A percentile compares a stretch with the other conserved stretches of the same genome.
Evolutionary conservation across 768 basidiomycete genomes (phyloP).

Genomic region (Leccinellum rugosiceps): DNA sequence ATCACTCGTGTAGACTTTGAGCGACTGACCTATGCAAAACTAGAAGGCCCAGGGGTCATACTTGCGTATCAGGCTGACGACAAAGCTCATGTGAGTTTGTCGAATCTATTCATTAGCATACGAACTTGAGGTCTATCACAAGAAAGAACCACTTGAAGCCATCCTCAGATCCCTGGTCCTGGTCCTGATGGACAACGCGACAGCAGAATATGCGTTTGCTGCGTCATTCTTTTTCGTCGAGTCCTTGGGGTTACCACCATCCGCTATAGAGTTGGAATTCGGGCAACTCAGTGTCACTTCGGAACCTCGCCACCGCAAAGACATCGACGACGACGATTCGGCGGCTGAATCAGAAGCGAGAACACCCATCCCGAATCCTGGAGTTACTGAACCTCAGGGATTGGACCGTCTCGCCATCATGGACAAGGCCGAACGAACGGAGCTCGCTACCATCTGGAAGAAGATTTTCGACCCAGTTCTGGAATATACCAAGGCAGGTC

Average conservation of each 20-base stretch:
- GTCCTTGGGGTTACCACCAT: slow-evolving; percentile 22
- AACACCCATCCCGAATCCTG: slow-evolving; percentile 26
- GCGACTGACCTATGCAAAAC: slow-evolving; percentile 62
- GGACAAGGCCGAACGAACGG: slow-evolving; percentile 59
- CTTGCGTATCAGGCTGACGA: slow-evolving; percentile 89
- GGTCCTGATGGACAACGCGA: slow-evolving; percentile 93
- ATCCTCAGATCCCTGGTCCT: slow-evolving; percentile 81
- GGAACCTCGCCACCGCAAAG: slow-evolving; percentile 42
- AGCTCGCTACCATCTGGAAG: slow-evolving; percentile 76
- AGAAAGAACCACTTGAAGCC: slow-evolving; percentile 84
- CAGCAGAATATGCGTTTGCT: slow-evolving; percentile 87
- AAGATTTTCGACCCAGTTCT: slow-evolving; percentile 89
- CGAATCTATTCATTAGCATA: background rate
- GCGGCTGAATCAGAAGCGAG: slow-evolving; percentile 51
- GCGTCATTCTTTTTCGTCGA: slow-evolving; percentile 70
- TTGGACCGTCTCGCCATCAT: slow-evolving; percentile 32
- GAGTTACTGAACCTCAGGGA: slow-evolving; percentile 22
- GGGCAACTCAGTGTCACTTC: slow-evolving; percentile 33
- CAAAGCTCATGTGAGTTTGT: slow-evolving; percentile 72
- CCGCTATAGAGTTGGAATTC: slow-evolving; percentile 34
- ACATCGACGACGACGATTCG: slow-evolving; percentile 39
- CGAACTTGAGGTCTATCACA: slow-evolving; percentile 15
- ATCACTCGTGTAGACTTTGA: slow-evolving; percentile 43
- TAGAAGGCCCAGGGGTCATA: slow-evolving; percentile 79
- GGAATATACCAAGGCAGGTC: slow-evolving; percentile 73